A percentile compares a stretch with the other conserved stretches of the same genome.
phyloP scores from a whole-genome alignment of 2,329 filamentous ascomycete genomes.

The Fusarium tricinctum region DNA sequence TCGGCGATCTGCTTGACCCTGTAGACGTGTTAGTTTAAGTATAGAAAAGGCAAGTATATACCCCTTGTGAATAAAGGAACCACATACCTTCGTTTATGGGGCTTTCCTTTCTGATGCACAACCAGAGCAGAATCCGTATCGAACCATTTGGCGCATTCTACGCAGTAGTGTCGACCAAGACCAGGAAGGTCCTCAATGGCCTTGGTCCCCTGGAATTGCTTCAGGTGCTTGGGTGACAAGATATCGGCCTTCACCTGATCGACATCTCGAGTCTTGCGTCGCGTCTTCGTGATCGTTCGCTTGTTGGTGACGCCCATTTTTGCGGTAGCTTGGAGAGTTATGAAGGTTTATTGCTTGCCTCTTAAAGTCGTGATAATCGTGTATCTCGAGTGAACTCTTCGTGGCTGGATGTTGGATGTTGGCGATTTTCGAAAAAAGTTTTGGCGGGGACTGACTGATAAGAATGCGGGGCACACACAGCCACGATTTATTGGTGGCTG shows the following conservation, averaged over 20 bases:
- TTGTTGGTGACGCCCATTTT: conserved; percentile 78
- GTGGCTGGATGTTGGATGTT: conserved; percentile 33
- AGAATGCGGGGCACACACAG: conserved; percentile 22
- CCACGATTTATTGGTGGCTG: neutral
- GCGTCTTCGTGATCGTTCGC: conserved; percentile 79
- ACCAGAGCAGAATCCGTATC: conserved; percentile 84
- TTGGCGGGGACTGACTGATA: conserved; percentile 35
- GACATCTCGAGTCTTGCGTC: conserved; percentile 84
- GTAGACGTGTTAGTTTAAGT: conserved; percentile 42
- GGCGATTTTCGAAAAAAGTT: conserved; percentile 46
- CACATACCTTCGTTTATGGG: conserved; percentile 84
- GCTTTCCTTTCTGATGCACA: conserved; percentile 86
- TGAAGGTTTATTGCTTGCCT: neutral
- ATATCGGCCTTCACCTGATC: conserved; percentile 93
- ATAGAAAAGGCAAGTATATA: conserved; percentile 9
- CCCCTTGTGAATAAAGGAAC: conserved; percentile 6
- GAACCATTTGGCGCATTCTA: conserved; percentile 96
- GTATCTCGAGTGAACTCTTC: conserved; percentile 4
- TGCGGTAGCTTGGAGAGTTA: neutral
- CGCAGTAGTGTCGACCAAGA: conserved; percentile 87
- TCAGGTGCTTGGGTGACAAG: conserved; percentile 81
- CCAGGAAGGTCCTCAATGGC: conserved; percentile 88
- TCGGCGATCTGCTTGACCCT: conserved; percentile 87
- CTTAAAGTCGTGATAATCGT: conserved; percentile 9
- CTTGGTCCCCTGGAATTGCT: conserved; percentile 83